These are phyloP conservation scores for Saccharomyces hybrid DNA, from an alignment of 1,139 yeast species.

Conservation along the genomic window DNA sequence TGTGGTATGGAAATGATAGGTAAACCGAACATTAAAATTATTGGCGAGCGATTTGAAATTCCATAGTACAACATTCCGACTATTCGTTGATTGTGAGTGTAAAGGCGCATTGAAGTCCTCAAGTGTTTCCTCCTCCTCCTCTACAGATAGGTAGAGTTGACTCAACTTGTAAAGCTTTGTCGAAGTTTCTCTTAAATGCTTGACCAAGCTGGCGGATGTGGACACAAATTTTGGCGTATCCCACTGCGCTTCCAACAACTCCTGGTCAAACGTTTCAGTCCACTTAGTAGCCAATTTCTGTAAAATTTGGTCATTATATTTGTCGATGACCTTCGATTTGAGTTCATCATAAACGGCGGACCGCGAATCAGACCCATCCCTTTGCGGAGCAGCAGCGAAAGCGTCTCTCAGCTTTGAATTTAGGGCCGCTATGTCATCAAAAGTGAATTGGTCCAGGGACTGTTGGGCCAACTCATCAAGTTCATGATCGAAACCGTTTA, in stretches of 20 bases:
- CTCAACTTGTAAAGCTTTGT: constrained; percentile 36
- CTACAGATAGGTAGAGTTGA: constrained; percentile 30
- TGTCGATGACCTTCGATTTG: neutral
- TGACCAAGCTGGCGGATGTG: constrained; percentile 13
- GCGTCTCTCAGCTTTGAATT: constrained; percentile 3
- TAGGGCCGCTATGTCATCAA: constrained; percentile 5
- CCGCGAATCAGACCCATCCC: neutral
- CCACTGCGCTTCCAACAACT: constrained; percentile 23
- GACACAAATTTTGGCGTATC: constrained; percentile 19
- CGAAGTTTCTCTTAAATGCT: constrained; percentile 16
- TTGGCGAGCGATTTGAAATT: constrained; percentile 50
- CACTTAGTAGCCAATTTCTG: constrained; percentile 5
- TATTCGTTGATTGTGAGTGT: neutral
- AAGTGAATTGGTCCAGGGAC: neutral
- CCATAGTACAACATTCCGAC: constrained; percentile 46
- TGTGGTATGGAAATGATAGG: constrained; percentile 60
- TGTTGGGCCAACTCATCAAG: constrained; percentile 15
- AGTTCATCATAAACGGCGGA: neutral
- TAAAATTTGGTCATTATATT: constrained; percentile 3
- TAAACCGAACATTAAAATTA: constrained; percentile 55
- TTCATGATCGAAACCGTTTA: constrained; percentile 17
- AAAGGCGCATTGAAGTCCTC: neutral
- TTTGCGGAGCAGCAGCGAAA: neutral
- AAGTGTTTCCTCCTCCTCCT: neutral
- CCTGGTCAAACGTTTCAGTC: constrained; percentile 6